phyloP scores from a whole-genome alignment of 2,329 filamentous ascomycete genomes.

The Apiospora saccharicola region DNA sequence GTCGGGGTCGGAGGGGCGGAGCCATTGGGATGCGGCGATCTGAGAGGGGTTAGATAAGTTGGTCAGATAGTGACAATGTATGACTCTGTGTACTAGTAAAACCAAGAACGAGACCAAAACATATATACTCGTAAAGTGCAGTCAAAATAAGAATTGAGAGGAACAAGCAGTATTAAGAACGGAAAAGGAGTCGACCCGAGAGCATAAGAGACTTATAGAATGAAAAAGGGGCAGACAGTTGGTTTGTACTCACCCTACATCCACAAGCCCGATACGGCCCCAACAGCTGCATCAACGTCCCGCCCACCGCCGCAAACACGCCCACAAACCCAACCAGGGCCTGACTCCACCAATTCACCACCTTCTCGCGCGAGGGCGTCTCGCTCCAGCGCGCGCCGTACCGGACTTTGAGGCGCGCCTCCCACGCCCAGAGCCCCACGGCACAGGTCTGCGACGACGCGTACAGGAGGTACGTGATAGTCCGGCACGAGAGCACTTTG shows the following conservation, averaged over 20 bases:
- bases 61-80: not conserved
- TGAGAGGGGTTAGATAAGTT: not conserved
- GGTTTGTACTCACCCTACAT: conserved; percentile 35
- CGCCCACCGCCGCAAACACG: conserved; percentile 39
- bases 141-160: too few species aligned
- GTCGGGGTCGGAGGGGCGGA: conserved; percentile 26
- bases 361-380: conserved; percentile 36
- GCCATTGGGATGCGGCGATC: conserved; percentile 30
- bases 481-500: conserved; percentile 43
- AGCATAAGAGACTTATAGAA: too few species aligned
- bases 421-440: conserved; percentile 41
- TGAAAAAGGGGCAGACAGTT: not conserved
- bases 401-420: conserved; percentile 36
- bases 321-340: conserved; percentile 41
- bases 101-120: too few species aligned
- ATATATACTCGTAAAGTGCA: too few species aligned
- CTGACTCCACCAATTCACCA: conserved; percentile 41
- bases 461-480: conserved; percentile 45
- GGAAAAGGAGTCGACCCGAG: too few species aligned
- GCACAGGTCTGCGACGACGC: conserved; percentile 42
- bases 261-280: conserved; percentile 41
- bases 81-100: too few species aligned
- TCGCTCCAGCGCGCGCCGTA: conserved; percentile 40
- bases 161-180: not conserved
- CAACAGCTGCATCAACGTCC: conserved; percentile 39